Evolutionary conservation across 169 alveolate genomes (phyloP).

Genomic region (Besnoitia besnoiti): DNA sequence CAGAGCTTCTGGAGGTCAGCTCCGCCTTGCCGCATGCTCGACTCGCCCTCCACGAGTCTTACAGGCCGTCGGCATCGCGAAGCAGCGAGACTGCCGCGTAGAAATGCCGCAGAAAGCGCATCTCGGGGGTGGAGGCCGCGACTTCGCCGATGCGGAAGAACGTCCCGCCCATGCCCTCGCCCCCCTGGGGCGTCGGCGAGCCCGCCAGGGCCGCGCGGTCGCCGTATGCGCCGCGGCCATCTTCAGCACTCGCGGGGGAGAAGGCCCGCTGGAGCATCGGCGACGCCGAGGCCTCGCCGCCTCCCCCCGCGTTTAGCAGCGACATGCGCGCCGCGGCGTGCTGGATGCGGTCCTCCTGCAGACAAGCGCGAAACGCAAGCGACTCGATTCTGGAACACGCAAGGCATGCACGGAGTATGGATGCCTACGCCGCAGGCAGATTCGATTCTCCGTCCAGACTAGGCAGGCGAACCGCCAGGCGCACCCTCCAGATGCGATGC

Average conservation of each 20-base stretch:
- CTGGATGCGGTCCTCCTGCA: constrained; percentile 50
- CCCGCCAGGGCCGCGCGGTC: constrained; percentile 11
- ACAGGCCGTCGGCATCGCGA: constrained; percentile 54
- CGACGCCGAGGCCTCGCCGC: background rate
- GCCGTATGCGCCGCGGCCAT: constrained; percentile 7
- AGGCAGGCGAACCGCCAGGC: no score
- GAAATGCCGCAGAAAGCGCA: constrained; percentile 45
- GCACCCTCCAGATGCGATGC: no score
- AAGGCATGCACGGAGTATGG: no score
- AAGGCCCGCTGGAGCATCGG: background rate
- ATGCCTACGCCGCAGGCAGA: no score
- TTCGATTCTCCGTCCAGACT: no score
- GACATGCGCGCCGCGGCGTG: constrained; percentile 43
- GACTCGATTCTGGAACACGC: no score
- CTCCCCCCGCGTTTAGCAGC: background rate
- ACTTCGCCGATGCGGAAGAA: background rate
- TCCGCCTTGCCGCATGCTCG: background rate
- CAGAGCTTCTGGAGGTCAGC: no score
- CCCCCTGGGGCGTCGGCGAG: background rate
- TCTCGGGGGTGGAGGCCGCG: constrained; percentile 45
- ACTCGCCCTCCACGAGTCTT: background rate
- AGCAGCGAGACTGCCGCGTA: constrained; percentile 45
- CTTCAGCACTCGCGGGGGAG: background rate
- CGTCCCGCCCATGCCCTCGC: background rate
- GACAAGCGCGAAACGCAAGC: background rate